Percentiles rank a stretch among this genome's conserved stretches.
phyloP scores from a whole-genome alignment of 2,329 filamentous ascomycete species.

The Claviceps sorghi region DNA sequence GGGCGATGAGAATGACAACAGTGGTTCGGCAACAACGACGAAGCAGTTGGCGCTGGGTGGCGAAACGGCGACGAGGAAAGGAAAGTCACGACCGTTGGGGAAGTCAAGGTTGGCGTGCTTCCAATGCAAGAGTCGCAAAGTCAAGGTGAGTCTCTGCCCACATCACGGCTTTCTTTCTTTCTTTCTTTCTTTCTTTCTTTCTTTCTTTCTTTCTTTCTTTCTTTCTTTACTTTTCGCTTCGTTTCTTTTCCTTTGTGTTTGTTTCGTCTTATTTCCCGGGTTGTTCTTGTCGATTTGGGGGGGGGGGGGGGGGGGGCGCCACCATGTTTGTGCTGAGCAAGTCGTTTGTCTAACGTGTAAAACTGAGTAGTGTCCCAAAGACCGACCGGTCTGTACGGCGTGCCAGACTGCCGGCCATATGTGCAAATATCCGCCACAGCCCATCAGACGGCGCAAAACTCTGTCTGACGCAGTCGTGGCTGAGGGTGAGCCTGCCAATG shows the following conservation, averaged over 20 bases:
- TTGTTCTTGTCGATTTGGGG: not conserved
- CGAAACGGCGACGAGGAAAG: slow-evolving; percentile 1
- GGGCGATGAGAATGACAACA: slow-evolving; percentile 8
- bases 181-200: not conserved
- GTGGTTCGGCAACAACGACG: slow-evolving; percentile 15
- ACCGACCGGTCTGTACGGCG: slow-evolving; percentile 24
- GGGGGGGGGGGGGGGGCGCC: no score
- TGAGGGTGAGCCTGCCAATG: slow-evolving; percentile 6
- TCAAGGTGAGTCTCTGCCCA: slow-evolving; percentile 24
- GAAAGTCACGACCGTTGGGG: slow-evolving; percentile 11
- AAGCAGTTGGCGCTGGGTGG: slow-evolving; percentile 16
- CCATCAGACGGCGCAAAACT: slow-evolving; percentile 12
- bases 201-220: no score
- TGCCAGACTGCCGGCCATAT: slow-evolving; percentile 18
- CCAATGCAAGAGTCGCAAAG: slow-evolving; percentile 20
- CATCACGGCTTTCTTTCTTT: not conserved
- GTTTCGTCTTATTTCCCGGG: not conserved
- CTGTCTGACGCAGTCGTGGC: slow-evolving; percentile 10
- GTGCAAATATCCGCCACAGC: slow-evolving; percentile 27
- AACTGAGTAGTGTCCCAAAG: slow-evolving; percentile 24
- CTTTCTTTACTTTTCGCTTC: no score
- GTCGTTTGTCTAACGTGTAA: slow-evolving; percentile 9
- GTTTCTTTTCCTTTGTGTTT: no score
- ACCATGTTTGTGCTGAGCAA: not conserved
- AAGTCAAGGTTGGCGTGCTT: slow-evolving; percentile 22